These are phyloP conservation scores for Aspergillus tamarii DNA, from an alignment of 2,329 filamentous ascomycete species.

Conservation along the genomic window DNA sequence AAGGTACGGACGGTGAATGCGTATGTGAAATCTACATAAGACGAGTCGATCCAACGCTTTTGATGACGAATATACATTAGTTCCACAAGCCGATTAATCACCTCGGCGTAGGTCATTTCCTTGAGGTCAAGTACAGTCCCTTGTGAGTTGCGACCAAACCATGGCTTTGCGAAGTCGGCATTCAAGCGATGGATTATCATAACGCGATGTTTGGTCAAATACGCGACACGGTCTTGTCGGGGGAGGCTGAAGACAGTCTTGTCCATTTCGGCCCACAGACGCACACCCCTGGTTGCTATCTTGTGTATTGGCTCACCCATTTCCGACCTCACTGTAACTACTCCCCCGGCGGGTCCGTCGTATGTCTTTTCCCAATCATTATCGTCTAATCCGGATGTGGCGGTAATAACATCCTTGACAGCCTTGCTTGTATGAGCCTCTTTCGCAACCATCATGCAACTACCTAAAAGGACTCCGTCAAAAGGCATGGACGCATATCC, in stretches of 20 bases:
- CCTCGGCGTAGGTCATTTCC: slow-evolving; percentile 90
- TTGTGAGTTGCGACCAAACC: slow-evolving; percentile 81
- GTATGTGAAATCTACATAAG: slow-evolving; percentile 76
- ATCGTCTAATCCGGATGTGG: slow-evolving; percentile 77
- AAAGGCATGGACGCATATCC: slow-evolving; percentile 93
- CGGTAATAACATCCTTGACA: slow-evolving; percentile 83
- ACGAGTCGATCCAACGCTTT: slow-evolving; percentile 82
- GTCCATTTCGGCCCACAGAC: slow-evolving; percentile 44
- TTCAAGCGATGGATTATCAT: slow-evolving; percentile 93
- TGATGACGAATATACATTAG: slow-evolving; percentile 87
- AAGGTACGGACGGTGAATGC: slow-evolving; percentile 93
- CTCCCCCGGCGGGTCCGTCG: slow-evolving; percentile 81
- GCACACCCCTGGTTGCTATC: slow-evolving; percentile 41
- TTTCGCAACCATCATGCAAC: slow-evolving; percentile 92
- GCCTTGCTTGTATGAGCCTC: slow-evolving; percentile 84
- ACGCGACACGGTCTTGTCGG: slow-evolving; percentile 59
- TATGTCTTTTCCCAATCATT: slow-evolving; percentile 85
- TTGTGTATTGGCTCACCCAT: slow-evolving; percentile 48
- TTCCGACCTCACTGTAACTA: slow-evolving; percentile 78
- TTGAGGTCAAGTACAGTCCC: slow-evolving; percentile 80
- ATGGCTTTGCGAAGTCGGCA: slow-evolving; percentile 90
- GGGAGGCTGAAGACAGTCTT: slow-evolving; percentile 24
- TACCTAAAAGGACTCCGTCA: slow-evolving; percentile 87
- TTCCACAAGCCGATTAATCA: slow-evolving; percentile 79
- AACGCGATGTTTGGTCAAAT: slow-evolving; percentile 78